Conservation (phyloP, 2,329 filamentous ascomycete species). For the Colletotrichum lentis region DNA sequence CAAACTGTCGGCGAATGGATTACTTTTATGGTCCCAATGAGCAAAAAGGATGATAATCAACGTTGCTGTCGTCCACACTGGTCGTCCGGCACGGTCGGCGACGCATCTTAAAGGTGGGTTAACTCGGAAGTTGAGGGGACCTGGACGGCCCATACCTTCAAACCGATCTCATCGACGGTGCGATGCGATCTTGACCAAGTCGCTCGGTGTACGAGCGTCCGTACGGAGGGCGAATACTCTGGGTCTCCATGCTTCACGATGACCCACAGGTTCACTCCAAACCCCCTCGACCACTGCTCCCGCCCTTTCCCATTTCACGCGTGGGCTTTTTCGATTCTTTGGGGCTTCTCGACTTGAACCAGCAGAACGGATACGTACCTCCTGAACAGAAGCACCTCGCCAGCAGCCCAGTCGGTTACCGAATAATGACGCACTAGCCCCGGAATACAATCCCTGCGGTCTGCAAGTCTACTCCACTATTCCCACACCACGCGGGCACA, state of each 20-base stretch:
- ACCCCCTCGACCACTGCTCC: neutral
- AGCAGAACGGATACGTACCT: constrained; percentile 16
- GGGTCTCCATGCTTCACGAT: neutral
- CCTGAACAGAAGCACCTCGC: constrained; percentile 1
- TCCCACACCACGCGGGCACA: neutral
- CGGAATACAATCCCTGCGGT: constrained; percentile 19
- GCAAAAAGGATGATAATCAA: constrained; percentile 8
- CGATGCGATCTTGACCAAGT: neutral
- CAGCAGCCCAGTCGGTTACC: constrained; percentile 25
- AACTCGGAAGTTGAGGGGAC: constrained; percentile 3
- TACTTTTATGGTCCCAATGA: constrained; percentile 5
- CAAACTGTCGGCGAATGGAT: constrained; percentile 19
- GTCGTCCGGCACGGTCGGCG: constrained; percentile 24
- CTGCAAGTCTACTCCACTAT: neutral
- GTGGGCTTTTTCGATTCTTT: neutral
- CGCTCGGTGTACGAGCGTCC: neutral
- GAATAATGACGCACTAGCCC: constrained; percentile 34
- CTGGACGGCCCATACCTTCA: neutral
- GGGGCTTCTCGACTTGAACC: constrained; percentile 1
- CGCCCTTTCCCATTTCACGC: neutral
- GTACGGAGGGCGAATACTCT: neutral
- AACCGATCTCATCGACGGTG: constrained; percentile 10
- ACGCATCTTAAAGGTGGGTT: constrained; percentile 13
- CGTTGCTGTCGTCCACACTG: neutral
- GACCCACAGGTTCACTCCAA: constrained; percentile 21